A percentile compares a stretch with the other conserved stretches of the same genome.
These are phyloP conservation scores for Trichophyton mentagrophytes DNA, from an alignment of 2,329 filamentous ascomycete genomes.

Conservation along the genomic window DNA sequence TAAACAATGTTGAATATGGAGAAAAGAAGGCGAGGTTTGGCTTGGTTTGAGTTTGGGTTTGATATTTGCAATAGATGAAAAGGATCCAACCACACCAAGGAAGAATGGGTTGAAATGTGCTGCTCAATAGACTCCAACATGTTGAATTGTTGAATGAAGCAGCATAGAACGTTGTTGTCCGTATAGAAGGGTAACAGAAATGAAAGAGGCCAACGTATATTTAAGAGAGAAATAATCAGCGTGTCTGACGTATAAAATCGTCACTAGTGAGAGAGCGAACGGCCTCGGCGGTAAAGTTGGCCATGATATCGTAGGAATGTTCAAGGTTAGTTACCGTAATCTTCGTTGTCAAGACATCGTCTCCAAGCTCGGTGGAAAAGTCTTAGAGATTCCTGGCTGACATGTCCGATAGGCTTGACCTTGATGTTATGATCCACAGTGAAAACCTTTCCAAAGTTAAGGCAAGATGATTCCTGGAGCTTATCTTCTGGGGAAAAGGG, in stretches of 20 bases:
- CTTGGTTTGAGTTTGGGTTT: not conserved
- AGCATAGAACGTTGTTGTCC: not conserved
- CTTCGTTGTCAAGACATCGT: not conserved
- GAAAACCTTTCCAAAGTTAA: conserved; percentile 32
- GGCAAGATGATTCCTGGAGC: conserved; percentile 23
- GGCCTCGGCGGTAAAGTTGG: not conserved
- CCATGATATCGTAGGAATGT: not conserved
- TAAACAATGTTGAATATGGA: not conserved
- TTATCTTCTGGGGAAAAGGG: conserved; percentile 15
- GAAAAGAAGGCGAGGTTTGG: not conserved
- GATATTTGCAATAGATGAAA: not conserved
- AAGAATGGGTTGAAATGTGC: not conserved
- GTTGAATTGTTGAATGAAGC: not conserved
- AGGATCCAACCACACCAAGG: not conserved
- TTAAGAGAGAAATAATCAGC: no score
- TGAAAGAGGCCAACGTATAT: not conserved
- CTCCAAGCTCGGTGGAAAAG: conserved; percentile 16
- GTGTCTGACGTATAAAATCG: no score
- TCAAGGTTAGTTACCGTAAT: not conserved
- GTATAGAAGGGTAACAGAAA: not conserved
- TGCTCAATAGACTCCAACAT: not conserved
- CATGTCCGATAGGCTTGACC: conserved; percentile 28
- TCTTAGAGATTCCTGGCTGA: conserved; percentile 19
- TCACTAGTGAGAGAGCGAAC: not conserved
- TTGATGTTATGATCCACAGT: conserved; percentile 34